Evolutionary conservation across 225 moss, liverwort and hornwort species (phyloP).

Genomic region (Pseudisothecium myosuroides): DNA sequence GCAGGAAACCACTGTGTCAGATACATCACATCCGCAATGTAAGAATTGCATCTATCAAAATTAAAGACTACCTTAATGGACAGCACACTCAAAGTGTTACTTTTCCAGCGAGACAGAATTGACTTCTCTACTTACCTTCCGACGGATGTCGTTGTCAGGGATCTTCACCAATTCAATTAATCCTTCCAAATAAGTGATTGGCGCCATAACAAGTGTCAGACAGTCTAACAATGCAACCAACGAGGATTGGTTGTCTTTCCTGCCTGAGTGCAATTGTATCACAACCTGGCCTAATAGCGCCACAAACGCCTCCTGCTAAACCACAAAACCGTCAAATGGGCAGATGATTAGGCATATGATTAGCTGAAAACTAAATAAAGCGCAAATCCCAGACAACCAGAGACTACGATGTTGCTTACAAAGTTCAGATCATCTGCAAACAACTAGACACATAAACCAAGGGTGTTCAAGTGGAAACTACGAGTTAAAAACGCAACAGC

Average conservation of each 20-base stretch:
- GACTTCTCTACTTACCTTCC: constrained; percentile 33
- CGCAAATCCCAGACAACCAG: not conserved
- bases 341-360: not conserved
- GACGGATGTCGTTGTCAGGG: constrained; percentile 52
- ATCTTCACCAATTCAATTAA: constrained; percentile 63
- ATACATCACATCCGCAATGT: not conserved
- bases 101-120: not conserved
- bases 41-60: not conserved
- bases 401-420: not conserved
- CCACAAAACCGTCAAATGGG: not conserved
- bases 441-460: not conserved
- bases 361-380: not conserved
- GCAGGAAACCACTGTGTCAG: not conserved
- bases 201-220: constrained; percentile 63
- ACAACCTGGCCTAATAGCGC: constrained; percentile 71
- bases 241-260: constrained; percentile 32
- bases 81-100: not conserved
- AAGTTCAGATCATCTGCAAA: not conserved
- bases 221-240: constrained; percentile 56
- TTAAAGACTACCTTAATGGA: not conserved
- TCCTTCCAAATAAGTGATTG: constrained; percentile 59
- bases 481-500: not conserved
- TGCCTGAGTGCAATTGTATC: constrained; percentile 56
- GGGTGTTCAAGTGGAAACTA: not conserved
- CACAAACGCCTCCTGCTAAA: constrained; percentile 70